Conservation (phyloP, 495 filamentous ascomycete species). For the Daldinia caldariorum region DNA sequence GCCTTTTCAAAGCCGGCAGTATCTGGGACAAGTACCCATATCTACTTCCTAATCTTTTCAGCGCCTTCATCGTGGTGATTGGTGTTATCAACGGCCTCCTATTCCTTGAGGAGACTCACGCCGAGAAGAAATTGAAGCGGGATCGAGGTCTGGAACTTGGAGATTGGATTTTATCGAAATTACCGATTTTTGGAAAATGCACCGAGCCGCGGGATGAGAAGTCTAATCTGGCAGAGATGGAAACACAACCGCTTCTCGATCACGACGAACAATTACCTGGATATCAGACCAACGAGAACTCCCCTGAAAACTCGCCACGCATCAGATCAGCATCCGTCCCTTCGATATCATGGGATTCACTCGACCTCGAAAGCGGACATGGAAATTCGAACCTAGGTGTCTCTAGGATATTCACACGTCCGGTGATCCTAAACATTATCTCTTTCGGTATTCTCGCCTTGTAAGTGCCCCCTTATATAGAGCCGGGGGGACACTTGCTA, state of each 20-base stretch:
- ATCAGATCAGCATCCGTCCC: constrained; percentile 50
- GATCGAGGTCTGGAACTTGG: constrained; percentile 83
- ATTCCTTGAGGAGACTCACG: constrained; percentile 95
- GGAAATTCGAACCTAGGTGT: constrained; percentile 41
- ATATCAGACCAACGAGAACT: constrained; percentile 71
- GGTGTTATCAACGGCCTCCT: constrained; percentile 85
- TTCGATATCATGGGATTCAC: constrained; percentile 41
- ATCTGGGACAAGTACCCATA: constrained; percentile 90
- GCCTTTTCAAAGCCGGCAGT: constrained; percentile 72
- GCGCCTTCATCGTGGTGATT: constrained; percentile 77
- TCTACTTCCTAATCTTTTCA: constrained; percentile 92
- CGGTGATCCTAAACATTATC: constrained; percentile 83
- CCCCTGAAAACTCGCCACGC: constrained; percentile 61
- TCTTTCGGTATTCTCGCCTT: constrained; percentile 94
- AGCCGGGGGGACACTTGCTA: constrained; percentile 7
- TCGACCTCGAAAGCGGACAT: constrained; percentile 41
- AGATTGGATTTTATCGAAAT: constrained; percentile 69
- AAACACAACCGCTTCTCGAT: constrained; percentile 63
- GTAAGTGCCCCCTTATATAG: constrained; percentile 65
- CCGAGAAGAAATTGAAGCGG: constrained; percentile 76
- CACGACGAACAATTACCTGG: constrained; percentile 66
- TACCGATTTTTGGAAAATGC: constrained; percentile 52
- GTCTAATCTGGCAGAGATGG: constrained; percentile 50
- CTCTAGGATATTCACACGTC: constrained; percentile 71
- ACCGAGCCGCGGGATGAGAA: constrained; percentile 43